Base-by-base conservation (phyloP, 495 filamentous ascomycete species). In the Daldinia vernicosa region DNA sequence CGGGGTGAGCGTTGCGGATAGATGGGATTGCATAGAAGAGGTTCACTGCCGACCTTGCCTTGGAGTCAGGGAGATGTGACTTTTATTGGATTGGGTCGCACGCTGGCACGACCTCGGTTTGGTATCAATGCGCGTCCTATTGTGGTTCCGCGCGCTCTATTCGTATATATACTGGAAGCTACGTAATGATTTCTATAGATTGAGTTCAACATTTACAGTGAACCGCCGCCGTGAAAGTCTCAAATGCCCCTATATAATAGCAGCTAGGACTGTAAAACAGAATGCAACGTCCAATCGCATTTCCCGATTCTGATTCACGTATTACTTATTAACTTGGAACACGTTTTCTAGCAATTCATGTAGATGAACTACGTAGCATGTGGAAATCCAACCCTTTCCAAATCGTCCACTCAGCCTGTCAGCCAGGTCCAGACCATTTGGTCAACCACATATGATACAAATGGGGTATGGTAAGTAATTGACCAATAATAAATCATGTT, bases 111-210 rank as follows among this genome's bases (percentile, higher is more conserved):
- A 63, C 63, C 47, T 58, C 17, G 72, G 68, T 64, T 63, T 26
- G 69, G 63, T 64, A 67, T 60, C 63, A 67, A 63, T 53, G 40
- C 57, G 53, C 60, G 26, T 59, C 67, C 43, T 67, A 70, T 63
- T 74, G 52, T 35, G 47, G 53, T 32, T 63, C 43, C 57, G 52
- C 62, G 52, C 63, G 53, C 27, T 66, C 30, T 54, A 63, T 61
- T 69, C 55, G 63, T 75, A 76, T 61, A 77, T 71, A 74, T 43
- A 63, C 60, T 65, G 40, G 55, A 66, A 53, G 45, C 53, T 75
- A 64, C 19, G 43, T 77, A 74, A 75, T 77, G 58, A 63, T 64
- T 71, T 53, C 60, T 52, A 75, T 73, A 75, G 67, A 73, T 63
- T 64, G 63, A 68, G 27, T 57, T 62, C 32, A 63, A 45, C 19